Conservation (phyloP, 2,329 filamentous ascomycete species). For the Ilyonectria sp. region DNA sequence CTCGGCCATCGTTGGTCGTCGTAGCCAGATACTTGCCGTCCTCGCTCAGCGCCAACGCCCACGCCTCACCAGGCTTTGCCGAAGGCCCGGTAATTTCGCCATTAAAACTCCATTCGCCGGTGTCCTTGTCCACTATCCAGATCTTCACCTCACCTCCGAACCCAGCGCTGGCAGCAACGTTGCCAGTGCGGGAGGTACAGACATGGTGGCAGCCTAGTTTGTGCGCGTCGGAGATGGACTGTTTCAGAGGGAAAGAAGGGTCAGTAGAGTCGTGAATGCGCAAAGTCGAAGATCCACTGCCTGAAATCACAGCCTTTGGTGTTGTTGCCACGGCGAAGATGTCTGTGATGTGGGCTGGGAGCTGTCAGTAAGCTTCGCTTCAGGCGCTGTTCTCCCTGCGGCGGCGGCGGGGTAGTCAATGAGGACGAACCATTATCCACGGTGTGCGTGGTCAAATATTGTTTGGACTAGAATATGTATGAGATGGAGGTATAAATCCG, state of each 20-base stretch:
- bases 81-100: slow-evolving; percentile 59
- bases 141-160: slow-evolving; percentile 92
- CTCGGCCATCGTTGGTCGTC: slow-evolving; percentile 88
- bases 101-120: slow-evolving; percentile 65
- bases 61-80: slow-evolving; percentile 80
- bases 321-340: slow-evolving; percentile 89
- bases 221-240: slow-evolving; percentile 86
- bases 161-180: slow-evolving; percentile 84
- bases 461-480: slow-evolving; percentile 81
- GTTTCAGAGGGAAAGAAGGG: slow-evolving; percentile 81
- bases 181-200: slow-evolving; percentile 77
- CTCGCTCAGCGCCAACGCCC: slow-evolving; percentile 89
- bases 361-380: slow-evolving; percentile 38
- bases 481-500: slow-evolving; percentile 14
- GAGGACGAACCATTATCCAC: slow-evolving; percentile 81
- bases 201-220: slow-evolving; percentile 94
- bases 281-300: slow-evolving; percentile 86
- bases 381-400: slow-evolving; percentile 33
- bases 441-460: slow-evolving; percentile 95
- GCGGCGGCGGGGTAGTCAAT: slow-evolving; percentile 51
- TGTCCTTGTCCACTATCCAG: slow-evolving; percentile 76
- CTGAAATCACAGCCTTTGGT: slow-evolving; percentile 81
- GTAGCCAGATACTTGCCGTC: slow-evolving; percentile 89
- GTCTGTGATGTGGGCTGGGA: slow-evolving; percentile 83
- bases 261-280: slow-evolving; percentile 83